Conservation (phyloP, 352 stramenopile species). For the Pythium utonaiense region DNA sequence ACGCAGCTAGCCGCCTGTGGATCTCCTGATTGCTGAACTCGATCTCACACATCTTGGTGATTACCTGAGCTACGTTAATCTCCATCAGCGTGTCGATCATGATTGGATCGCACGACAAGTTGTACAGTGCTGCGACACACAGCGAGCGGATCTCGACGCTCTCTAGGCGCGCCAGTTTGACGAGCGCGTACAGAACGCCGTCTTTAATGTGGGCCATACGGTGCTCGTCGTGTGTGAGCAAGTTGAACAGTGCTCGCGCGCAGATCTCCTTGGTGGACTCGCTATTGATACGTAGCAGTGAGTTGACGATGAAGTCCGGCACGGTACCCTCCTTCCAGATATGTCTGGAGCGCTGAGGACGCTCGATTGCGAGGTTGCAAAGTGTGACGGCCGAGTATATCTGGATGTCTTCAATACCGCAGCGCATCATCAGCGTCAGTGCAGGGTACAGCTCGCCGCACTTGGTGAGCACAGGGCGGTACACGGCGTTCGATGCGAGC, state of each 20-base stretch:
- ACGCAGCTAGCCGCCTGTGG: slow-evolving; percentile 64
- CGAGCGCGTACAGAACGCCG: slow-evolving; percentile 82
- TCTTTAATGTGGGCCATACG: slow-evolving; percentile 82
- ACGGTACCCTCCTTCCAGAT: slow-evolving; percentile 87
- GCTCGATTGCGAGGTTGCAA: slow-evolving; percentile 81
- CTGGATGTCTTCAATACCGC: slow-evolving; percentile 83
- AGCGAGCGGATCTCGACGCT: slow-evolving; percentile 78
- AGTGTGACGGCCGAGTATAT: slow-evolving; percentile 86
- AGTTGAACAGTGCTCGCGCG: slow-evolving; percentile 78
- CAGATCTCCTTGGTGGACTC: slow-evolving; percentile 89
- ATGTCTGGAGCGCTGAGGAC: slow-evolving; percentile 49
- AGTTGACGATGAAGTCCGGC: slow-evolving; percentile 88
- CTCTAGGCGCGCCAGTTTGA: slow-evolving; percentile 82
- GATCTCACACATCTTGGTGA: slow-evolving; percentile 84
- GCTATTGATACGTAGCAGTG: slow-evolving; percentile 85
- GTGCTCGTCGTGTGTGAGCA: slow-evolving; percentile 79
- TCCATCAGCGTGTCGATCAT: slow-evolving; percentile 81
- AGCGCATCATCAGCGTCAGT: slow-evolving; percentile 87
- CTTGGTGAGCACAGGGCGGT: slow-evolving; percentile 56
- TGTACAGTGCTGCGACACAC: slow-evolving; percentile 81
- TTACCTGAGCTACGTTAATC: slow-evolving; percentile 79
- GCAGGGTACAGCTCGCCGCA: slow-evolving; percentile 70
- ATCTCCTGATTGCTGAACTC: slow-evolving; percentile 83
- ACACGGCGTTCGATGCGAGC: slow-evolving; percentile 53
- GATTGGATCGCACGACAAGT: slow-evolving; percentile 67